These are phyloP conservation scores for Colletotrichum musae DNA, from an alignment of 2,329 filamentous ascomycete genomes.

Conservation along the genomic window DNA sequence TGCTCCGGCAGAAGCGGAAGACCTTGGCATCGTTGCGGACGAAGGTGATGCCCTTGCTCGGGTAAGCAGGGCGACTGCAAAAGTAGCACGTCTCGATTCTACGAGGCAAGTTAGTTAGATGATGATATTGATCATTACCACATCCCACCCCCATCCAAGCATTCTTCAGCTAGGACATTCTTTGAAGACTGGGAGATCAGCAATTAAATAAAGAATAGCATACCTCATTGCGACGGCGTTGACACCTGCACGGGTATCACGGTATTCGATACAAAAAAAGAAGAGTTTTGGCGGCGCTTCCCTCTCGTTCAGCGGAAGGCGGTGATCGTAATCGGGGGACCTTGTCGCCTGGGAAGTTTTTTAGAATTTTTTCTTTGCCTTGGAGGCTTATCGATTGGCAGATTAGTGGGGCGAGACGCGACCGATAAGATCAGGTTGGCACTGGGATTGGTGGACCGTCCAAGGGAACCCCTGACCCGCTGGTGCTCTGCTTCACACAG, in stretches of 20 bases:
- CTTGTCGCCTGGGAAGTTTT: slow-evolving; percentile 34
- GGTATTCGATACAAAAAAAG: neutral
- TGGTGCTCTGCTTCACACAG: neutral
- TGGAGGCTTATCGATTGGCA: slow-evolving; percentile 36
- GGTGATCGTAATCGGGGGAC: slow-evolving; percentile 30
- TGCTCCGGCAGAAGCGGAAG: slow-evolving; percentile 73
- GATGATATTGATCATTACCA: no score
- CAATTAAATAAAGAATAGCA: neutral
- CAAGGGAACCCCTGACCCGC: neutral
- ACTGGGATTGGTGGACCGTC: slow-evolving; percentile 1
- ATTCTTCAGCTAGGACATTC: neutral
- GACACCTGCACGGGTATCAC: slow-evolving; percentile 40
- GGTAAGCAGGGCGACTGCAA: slow-evolving; percentile 65
- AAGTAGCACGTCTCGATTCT: slow-evolving; percentile 64
- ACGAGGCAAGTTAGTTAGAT: slow-evolving; percentile 9
- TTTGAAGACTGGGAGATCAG: no score
- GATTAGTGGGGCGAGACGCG: slow-evolving; percentile 26
- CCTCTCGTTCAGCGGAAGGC: slow-evolving; percentile 36
- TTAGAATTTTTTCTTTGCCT: slow-evolving; percentile 39
- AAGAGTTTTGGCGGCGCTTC: slow-evolving; percentile 26
- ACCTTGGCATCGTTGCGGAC: slow-evolving; percentile 60
- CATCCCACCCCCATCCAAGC: no score
- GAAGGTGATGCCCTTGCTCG: slow-evolving; percentile 66
- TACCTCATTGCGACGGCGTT: slow-evolving; percentile 41
- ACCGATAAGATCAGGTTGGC: slow-evolving; percentile 16